A percentile compares a stretch with the other conserved stretches of the same genome.
phyloP scores from a whole-genome alignment of 495 filamentous ascomycete genomes.

The Saxispiralis lemnorum region DNA sequence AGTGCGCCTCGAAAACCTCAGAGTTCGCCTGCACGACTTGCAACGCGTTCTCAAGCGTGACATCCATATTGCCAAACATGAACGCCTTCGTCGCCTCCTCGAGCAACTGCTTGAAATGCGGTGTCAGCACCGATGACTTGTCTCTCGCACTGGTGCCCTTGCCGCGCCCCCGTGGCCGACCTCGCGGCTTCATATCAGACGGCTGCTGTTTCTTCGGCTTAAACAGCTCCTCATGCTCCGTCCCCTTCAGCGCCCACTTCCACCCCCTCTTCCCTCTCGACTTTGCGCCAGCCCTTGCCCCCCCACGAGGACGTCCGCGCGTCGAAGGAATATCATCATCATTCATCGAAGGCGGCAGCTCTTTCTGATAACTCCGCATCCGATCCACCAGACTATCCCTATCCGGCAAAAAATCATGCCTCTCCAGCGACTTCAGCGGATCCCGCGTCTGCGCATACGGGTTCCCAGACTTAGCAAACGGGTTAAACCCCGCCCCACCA shows the following conservation, averaged over 20 bases:
- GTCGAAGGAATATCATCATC: neutral
- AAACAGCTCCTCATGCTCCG: constrained; percentile 4
- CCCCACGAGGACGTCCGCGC: neutral
- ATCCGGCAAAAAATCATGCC: neutral
- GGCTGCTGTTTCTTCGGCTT: neutral
- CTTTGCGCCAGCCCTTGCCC: neutral
- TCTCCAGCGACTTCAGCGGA: neutral
- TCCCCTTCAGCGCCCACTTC: constrained; percentile 10
- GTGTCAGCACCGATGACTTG: constrained; percentile 8
- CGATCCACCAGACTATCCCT: neutral
- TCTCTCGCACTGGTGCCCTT: neutral
- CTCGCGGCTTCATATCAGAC: neutral
- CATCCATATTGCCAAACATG: constrained; percentile 38
- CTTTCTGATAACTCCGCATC: neutral
- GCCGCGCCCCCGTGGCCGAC: neutral
- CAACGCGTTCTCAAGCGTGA: constrained; percentile 41
- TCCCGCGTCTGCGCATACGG: too few relatives aligned
- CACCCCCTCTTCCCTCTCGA: constrained; percentile 4
- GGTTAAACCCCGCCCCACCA: too few relatives aligned
- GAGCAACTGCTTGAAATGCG: constrained; percentile 11
- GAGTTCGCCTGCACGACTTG: constrained; percentile 66
- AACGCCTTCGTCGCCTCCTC: constrained; percentile 12
- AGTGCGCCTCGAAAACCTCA: constrained; percentile 66
- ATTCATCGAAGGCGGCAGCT: neutral
- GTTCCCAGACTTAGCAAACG: too few relatives aligned